Base-by-base conservation (phyloP, 805 yeast species). In the Jamesozyma piceae region DNA sequence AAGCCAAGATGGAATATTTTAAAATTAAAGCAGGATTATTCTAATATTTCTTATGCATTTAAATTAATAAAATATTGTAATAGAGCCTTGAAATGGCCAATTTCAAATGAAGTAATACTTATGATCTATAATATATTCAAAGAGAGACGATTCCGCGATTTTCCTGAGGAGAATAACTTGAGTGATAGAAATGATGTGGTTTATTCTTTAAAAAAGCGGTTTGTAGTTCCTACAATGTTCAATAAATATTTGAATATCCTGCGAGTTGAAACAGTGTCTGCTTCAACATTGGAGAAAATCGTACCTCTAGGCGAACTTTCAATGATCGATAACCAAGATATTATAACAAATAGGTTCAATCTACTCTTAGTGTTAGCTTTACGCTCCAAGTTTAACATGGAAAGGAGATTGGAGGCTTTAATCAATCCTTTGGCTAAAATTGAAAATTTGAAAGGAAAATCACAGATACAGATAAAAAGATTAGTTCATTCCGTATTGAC, bases 21-120 rank as follows among this genome's bases (percentile, higher is more conserved):
- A 6, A 43, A 47, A 17, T 14, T 51, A 5, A 48, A 43, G 4
- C 48, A 41, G 3, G 39, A 39, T 9, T 58, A 45, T 35, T 20
- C 20, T 1, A 41, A 40, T 10, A 22, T 54, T n/a, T 3, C 22
- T 1, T 43, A 43, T 1, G 45, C 56, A 15, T 45, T 59, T 11
- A 42, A 41, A 6, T 52, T 56, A 27, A 38, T 56, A 4, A 41
- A 44, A 3, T 49, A 45, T 37, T 47, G 55, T 37, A 28, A 34
- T 11, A 55, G 55, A 26, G 48, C 50, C 5, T 45, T 49, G 19
- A 64, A 64, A 10, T 65, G 68, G 71, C 54, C 46, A 18, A 46
- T 71, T 15, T 58, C 57, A 36, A 57, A 69, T 38, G 71, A 70
- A 18, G 80, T 85, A 41, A 64, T 85, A 22, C 74, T 79, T 44